Conservation (phyloP, 306 rosid genomes). For the Trifolium dubium region DNA sequence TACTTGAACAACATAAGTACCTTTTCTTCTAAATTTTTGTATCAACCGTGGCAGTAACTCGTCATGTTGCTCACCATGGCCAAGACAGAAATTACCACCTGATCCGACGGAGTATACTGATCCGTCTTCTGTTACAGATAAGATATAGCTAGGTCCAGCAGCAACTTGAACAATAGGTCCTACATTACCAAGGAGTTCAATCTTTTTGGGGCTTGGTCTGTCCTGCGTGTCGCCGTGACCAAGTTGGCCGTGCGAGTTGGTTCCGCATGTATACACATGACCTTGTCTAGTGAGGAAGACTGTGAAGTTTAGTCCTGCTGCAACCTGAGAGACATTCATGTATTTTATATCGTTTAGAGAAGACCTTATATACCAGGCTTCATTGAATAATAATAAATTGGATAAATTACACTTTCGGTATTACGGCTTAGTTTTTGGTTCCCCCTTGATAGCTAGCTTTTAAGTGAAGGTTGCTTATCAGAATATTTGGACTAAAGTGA, state of each 20-base stretch:
- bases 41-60: conserved; percentile 81
- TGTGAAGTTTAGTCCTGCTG: conserved; percentile 86
- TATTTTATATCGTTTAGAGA: conserved; percentile 19
- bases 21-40: conserved; percentile 72
- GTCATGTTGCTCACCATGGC: conserved; percentile 89
- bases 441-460: not conserved
- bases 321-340: conserved; percentile 62
- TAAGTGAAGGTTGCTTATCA: not conserved
- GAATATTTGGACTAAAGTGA: not conserved
- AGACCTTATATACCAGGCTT: conserved; percentile 1
- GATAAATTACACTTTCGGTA: not conserved
- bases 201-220: conserved; percentile 68
- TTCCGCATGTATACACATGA: conserved; percentile 83
- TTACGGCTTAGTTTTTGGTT: not conserved
- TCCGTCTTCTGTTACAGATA: conserved; percentile 73
- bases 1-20: conserved; percentile 76
- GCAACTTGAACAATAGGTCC: conserved; percentile 74
- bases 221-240: conserved; percentile 84
- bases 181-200: conserved; percentile 60
- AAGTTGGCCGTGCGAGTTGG: conserved; percentile 86
- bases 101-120: conserved; percentile 83
- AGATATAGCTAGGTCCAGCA: conserved; percentile 82
- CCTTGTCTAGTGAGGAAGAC: conserved; percentile 85
- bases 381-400: not conserved
- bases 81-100: conserved; percentile 92